Percentiles rank a stretch among this genome's conserved stretches.
Evolutionary conservation across 768 basidiomycete genomes (phyloP).

Genomic region (Artomyces pyxidatus): DNA sequence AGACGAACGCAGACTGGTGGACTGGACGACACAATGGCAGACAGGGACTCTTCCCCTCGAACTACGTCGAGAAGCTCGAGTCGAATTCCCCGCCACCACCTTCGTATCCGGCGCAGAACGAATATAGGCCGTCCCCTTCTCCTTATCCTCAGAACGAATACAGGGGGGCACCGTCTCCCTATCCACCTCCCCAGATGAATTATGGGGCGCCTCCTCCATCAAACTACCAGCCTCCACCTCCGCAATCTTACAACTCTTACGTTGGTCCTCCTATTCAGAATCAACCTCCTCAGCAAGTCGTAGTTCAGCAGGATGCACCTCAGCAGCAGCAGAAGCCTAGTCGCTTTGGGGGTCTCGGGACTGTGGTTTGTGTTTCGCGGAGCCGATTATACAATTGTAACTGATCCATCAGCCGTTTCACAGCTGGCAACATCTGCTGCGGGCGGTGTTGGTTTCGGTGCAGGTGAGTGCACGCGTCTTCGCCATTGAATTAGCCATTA

Average conservation of each 20-base stretch:
- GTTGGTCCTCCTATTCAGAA: conserved; percentile 16
- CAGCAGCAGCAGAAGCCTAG: conserved; percentile 3
- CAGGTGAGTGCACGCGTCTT: conserved; percentile 45
- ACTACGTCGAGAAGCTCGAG: conserved; percentile 56
- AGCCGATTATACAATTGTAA: too few relatives aligned
- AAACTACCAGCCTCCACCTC: conserved; percentile 17
- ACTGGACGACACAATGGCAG: conserved; percentile 54
- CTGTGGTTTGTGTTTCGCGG: conserved; percentile 3
- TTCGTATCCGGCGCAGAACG: conserved; percentile 13
- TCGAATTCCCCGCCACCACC: conserved; percentile 15
- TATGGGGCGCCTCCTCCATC: conserved; percentile 18
- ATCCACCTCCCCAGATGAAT: conserved; percentile 18
- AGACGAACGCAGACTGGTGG: conserved; percentile 89
- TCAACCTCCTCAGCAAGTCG: conserved; percentile 12
- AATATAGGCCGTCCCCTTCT: neutral
- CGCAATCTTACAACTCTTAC: conserved; percentile 11
- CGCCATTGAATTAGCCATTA: conserved; percentile 5
- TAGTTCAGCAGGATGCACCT: conserved; percentile 19
- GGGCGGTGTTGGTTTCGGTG: conserved; percentile 73
- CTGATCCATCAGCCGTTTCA: neutral
- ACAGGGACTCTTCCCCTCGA: conserved; percentile 73
- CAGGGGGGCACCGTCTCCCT: neutral
- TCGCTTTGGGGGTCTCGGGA: conserved; percentile 9
- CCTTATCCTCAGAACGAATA: conserved; percentile 7
- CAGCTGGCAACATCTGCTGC: conserved; percentile 32